Evolutionary conservation across 2,329 filamentous ascomycete genomes (phyloP), one percentile per base, ranked within the genome.

Genomic region (Periconia sp.): DNA sequence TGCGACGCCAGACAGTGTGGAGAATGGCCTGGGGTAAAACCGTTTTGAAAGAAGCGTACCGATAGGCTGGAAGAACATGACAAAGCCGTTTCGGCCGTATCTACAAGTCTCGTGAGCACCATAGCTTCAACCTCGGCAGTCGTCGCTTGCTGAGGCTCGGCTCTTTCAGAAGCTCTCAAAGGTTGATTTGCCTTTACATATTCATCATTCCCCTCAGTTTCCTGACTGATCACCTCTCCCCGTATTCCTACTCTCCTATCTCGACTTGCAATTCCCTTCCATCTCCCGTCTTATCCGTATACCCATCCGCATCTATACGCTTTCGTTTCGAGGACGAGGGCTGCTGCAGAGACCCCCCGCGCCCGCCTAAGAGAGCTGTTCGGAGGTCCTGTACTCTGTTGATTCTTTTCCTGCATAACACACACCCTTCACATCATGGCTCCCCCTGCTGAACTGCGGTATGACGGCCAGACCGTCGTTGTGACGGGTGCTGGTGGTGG

Each of bases 381-480:
- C 13, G 11, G 33, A 37, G 33, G 11, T 37, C 11, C 33, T 11
- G 33, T 37, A 27, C 23, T 27, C 23, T 27, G 3, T 27, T 27
- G 20, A 10, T 19, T 17, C 3, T 14, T 40, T 40, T 40, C 41
- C 41, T 42, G 41, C 41, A 17, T 19, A 42, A 15, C 17, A 8
- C 19, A 47, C n/a, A 19, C 17, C n/a, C n/a, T n/a, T n/a, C n/a
- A 37, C 59, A 71, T 52, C 51, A 74, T 74, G 71, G 64, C 68
- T 49, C 63, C 68, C 49, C 63, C 68, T 55, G 71, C 76, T 75
- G 73, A 79, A 60, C 79, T 96, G 70, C 85, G 91, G 69, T 96
- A 89, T 74, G 92, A 95, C 78, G 88, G 87, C 77, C 91, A 94
- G 82, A 91, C 91, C 63, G 90, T 92, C 66, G 90, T 96, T 62